Conservation (phyloP, 768 basidiomycete genomes). For the Termitomyces sp. region DNA sequence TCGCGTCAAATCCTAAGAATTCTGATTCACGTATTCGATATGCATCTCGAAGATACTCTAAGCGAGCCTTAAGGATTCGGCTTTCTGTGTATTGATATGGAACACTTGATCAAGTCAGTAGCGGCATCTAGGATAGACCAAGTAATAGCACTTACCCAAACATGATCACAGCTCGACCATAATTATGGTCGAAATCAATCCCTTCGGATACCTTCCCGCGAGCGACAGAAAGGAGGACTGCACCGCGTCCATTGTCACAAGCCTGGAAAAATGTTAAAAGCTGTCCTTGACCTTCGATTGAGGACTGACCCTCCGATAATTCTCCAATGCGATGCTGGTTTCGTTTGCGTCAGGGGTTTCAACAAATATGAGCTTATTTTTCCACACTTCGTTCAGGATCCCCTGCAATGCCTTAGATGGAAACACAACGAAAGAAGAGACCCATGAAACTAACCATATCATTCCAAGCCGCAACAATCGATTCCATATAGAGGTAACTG, state of each 20-base stretch:
- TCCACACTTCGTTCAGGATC: slow-evolving; percentile 98
- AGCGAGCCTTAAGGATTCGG: slow-evolving; percentile 91
- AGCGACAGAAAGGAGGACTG: slow-evolving; percentile 93
- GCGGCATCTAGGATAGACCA: neutral
- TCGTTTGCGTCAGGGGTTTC: slow-evolving; percentile 99
- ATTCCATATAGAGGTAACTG: slow-evolving; percentile 99
- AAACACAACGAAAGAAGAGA: neutral
- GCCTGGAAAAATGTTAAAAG: slow-evolving; percentile 47
- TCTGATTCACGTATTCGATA: slow-evolving; percentile 98
- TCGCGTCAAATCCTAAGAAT: slow-evolving; percentile 98
- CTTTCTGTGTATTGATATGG: slow-evolving; percentile 99
- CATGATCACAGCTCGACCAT: slow-evolving; percentile 98
- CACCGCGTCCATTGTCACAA: slow-evolving; percentile 97
- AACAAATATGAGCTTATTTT: slow-evolving; percentile 97
- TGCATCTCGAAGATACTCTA: slow-evolving; percentile 97
- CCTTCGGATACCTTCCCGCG: slow-evolving; percentile 99
- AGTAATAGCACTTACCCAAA: slow-evolving; percentile 69
- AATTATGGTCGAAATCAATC: slow-evolving; percentile 99
- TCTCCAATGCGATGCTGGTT: slow-evolving; percentile 96
- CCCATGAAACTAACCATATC: slow-evolving; percentile 78
- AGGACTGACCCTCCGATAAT: slow-evolving; percentile 78
- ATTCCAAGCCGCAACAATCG: slow-evolving; percentile 99
- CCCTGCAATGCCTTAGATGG: slow-evolving; percentile 52
- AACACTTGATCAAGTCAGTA: slow-evolving; percentile 44
- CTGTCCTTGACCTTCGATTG: neutral